Conservation (phyloP, 805 yeast species). For the Candida pini region DNA sequence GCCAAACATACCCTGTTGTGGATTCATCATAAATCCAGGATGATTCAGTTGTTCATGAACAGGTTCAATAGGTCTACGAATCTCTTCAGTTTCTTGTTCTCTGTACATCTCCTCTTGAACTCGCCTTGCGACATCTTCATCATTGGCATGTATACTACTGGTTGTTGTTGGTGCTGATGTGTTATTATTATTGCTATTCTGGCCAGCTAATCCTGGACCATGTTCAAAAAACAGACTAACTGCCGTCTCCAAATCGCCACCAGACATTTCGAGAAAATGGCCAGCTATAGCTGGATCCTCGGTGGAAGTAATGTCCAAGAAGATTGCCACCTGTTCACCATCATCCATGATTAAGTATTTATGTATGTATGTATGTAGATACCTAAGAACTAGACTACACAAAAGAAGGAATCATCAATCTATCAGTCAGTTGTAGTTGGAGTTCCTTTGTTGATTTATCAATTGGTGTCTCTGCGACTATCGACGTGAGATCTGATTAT, state of each 20-base stretch:
- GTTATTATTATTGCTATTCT: constrained; percentile 7
- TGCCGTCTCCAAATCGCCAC: constrained; percentile 75
- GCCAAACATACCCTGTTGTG: constrained; percentile 43
- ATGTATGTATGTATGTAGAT: not conserved
- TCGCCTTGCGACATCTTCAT: constrained; percentile 53
- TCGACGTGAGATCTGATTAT: too few relatives aligned
- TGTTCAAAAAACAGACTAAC: constrained; percentile 77
- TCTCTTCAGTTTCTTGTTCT: constrained; percentile 37
- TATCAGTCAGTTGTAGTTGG: constrained; percentile 14
- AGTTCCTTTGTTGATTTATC: too few relatives aligned
- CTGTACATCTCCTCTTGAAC: constrained; percentile 60
- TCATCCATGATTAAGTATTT: constrained; percentile 6
- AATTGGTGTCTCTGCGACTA: too few relatives aligned
- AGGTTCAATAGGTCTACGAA: constrained; percentile 75
- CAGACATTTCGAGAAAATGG: constrained; percentile 75
- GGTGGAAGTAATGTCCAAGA: constrained; percentile 78
- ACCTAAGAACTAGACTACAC: too few relatives aligned
- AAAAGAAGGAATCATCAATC: too few relatives aligned
- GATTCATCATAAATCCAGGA: constrained; percentile 16
- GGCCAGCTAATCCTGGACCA: constrained; percentile 31
- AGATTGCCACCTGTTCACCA: constrained; percentile 54
- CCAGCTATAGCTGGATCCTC: constrained; percentile 62
- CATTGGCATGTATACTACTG: constrained; percentile 14
- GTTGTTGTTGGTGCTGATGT: constrained; percentile 2
- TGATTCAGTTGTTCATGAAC: constrained; percentile 57